Evolutionary conservation across 2,329 filamentous ascomycete species (phyloP), one percentile per base, ranked within the genome.

Genomic region (Neofusicoccum laricinum): DNA sequence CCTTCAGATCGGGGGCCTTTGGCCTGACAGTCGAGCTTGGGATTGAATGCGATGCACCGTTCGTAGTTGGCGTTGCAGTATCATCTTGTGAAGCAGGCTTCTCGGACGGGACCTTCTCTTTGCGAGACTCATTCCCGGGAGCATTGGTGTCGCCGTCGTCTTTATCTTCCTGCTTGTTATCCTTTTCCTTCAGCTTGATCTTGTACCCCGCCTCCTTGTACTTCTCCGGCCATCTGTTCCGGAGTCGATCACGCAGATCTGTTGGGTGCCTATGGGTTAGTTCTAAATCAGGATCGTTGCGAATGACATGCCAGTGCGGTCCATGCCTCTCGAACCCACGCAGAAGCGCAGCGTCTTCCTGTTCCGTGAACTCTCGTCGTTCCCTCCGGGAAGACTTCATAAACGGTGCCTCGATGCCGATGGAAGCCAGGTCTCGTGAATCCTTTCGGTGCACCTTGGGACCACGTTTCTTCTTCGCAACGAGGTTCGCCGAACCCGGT

Each of bases 171-270:
- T 61, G 61, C 38, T 69, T 67, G 46, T 68, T 72, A 17, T 67
- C 66, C 48, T 73, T 69, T 19, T 73, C 66, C 49, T 76, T 74
- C 5, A 70, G 65, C 58, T 77, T 76, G 34, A 77, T 68, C 57
- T 78, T 79, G 53, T 78, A 76, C 5, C 81, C 81, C n/a, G 79
- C 78, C 61, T 78, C 75, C 12, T 79, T 79, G 69, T 87, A 89
- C 17, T 81, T 78, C 34, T 86, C 80, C 0, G 86, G 85, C 68
- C 83, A 88, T 36, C 81, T 81, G 7, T 84, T 86, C 15, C 86
- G 80, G 67, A 89, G 86, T 3, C 86, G 82, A 71, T 89, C 87
- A 36, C 87, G 80, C 14, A 89, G 71, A 69, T 89, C 86, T 1
- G 85, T 87, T 0, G 75, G 69, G 36, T 61, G 61, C 15, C 84